These are phyloP conservation scores for Didymella pinodella DNA, from an alignment of 2,329 filamentous ascomycete species.

Conservation along the genomic window DNA sequence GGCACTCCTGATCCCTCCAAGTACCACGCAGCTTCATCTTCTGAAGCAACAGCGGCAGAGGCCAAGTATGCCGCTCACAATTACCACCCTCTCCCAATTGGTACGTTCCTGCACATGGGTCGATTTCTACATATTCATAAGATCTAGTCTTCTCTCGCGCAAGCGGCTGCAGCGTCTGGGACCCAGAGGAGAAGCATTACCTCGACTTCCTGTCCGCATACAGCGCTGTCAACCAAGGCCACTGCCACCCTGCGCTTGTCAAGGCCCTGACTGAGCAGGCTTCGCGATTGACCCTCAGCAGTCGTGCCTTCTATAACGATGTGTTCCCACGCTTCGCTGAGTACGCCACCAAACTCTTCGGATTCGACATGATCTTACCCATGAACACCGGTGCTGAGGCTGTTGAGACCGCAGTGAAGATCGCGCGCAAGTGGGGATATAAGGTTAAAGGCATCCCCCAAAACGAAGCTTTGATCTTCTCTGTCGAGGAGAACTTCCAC, in stretches of 20 bases:
- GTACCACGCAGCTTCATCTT: constrained; percentile 80
- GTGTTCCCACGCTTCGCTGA: constrained; percentile 96
- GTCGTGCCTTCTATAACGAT: constrained; percentile 96
- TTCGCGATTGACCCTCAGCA: constrained; percentile 86
- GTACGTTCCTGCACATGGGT: constrained; percentile 27
- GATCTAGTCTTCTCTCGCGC: constrained; percentile 73
- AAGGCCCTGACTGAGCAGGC: constrained; percentile 91
- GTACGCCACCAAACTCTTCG: constrained; percentile 87
- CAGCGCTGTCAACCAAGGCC: constrained; percentile 96
- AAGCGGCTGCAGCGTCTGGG: constrained; percentile 89
- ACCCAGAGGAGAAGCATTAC: constrained; percentile 90
- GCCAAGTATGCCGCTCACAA: constrained; percentile 92
- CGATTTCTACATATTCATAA: constrained; percentile 20
- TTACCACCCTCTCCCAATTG: constrained; percentile 95
- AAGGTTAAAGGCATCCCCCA: constrained; percentile 90
- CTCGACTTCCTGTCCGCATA: constrained; percentile 98
- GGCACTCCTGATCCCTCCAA: constrained; percentile 53
- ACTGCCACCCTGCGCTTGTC: constrained; percentile 96
- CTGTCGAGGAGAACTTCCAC: constrained; percentile 92
- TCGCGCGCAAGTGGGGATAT: constrained; percentile 97
- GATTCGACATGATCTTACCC: constrained; percentile 96
- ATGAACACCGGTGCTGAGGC: constrained; percentile 99
- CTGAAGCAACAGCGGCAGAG: constrained; percentile 81
- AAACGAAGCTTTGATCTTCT: constrained; percentile 84
- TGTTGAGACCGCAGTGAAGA: constrained; percentile 94